Evolutionary conservation across 352 stramenopile genomes (phyloP).

Genomic region (Phytophthora sp.): DNA sequence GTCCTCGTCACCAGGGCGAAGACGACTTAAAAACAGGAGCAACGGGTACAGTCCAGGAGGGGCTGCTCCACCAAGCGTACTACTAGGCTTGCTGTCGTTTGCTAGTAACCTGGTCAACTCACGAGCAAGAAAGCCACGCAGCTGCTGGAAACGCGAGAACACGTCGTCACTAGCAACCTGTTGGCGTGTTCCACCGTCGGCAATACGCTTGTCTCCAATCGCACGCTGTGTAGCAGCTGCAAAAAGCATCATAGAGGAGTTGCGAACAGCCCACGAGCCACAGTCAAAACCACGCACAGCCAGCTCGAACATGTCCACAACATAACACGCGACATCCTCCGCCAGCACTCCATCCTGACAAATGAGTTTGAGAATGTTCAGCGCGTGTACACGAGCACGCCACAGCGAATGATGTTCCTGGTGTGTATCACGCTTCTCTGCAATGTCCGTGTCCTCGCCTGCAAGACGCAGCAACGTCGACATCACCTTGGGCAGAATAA

Average conservation of each 20-base stretch:
- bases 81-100: conserved; percentile 22
- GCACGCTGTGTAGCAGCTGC: conserved; percentile 78
- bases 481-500: conserved; percentile 83
- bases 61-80: conserved; percentile 36
- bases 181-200: conserved; percentile 64
- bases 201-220: conserved; percentile 85
- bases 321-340: conserved; percentile 82
- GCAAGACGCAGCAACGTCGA: conserved; percentile 69
- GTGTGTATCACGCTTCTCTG: conserved; percentile 40
- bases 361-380: conserved; percentile 93
- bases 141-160: conserved; percentile 80
- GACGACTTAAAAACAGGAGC: conserved; percentile 79
- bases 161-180: conserved; percentile 77
- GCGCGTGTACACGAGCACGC: conserved; percentile 81
- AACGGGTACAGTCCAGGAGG: conserved; percentile 75
- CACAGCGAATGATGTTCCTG: conserved; percentile 63
- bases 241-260: conserved; percentile 94
- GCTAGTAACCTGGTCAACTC: conserved; percentile 54
- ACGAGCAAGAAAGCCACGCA: conserved; percentile 65
- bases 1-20: conserved; percentile 70
- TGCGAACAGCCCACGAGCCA: conserved; percentile 87
- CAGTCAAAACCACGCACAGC: conserved; percentile 87
- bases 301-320: conserved; percentile 87
- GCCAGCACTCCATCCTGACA: conserved; percentile 88
- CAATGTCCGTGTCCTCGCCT: conserved; percentile 58